Percentiles rank a stretch among this genome's conserved stretches.
Conservation (phyloP, 495 filamentous ascomycete genomes). For the Aspergillus panamensis region DNA sequence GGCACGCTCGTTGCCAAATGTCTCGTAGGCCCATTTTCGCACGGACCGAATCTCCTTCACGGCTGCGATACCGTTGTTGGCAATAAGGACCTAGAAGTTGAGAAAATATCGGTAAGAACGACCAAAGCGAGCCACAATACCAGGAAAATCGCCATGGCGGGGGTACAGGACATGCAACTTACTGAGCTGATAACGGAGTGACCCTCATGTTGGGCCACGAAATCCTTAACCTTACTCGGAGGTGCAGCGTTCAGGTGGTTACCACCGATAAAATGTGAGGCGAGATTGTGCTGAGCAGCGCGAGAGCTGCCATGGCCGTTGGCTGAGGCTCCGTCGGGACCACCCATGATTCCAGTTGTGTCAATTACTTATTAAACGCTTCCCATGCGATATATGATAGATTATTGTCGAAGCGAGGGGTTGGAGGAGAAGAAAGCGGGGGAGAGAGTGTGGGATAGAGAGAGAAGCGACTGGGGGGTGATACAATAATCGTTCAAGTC, state of each 20-base stretch:
- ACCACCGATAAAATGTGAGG: constrained; percentile 93
- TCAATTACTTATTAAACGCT: constrained; percentile 27
- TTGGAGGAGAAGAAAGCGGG: background rate
- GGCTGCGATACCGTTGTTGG: constrained; percentile 99
- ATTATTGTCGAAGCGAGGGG: constrained; percentile 8
- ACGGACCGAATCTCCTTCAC: constrained; percentile 99
- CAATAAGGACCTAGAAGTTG: constrained; percentile 80
- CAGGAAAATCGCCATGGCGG: background rate
- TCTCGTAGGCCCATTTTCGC: constrained; percentile 99
- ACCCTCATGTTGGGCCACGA: constrained; percentile 81
- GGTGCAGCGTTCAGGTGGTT: constrained; percentile 77
- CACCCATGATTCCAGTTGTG: constrained; percentile 35
- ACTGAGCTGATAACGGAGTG: constrained; percentile 98
- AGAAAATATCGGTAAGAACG: background rate
- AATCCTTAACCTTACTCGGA: constrained; percentile 85
- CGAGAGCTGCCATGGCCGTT: constrained; percentile 58
- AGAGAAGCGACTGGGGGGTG: constrained; percentile 10
- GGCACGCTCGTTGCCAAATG: constrained; percentile 94
- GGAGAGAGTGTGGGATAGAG: constrained; percentile 11
- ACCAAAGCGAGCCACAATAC: background rate
- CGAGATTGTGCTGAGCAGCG: constrained; percentile 73
- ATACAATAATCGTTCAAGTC: constrained; percentile 10
- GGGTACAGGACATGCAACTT: constrained; percentile 31
- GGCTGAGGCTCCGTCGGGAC: constrained; percentile 34
- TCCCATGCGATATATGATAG: constrained; percentile 24